phyloP scores from a whole-genome alignment of 1,139 yeast species.

The Kodamaea fungicola region DNA sequence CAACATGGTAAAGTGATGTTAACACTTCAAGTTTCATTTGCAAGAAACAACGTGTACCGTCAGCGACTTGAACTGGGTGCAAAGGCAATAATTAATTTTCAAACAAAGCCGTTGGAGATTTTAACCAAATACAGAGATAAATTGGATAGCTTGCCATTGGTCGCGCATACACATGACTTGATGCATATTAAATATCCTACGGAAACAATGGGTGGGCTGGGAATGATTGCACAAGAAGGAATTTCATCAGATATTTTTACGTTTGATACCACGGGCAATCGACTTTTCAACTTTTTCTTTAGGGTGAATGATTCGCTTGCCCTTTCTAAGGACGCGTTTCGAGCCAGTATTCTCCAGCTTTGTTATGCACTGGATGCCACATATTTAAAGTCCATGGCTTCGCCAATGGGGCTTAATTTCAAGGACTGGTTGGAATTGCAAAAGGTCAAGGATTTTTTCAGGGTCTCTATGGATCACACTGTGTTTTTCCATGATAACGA shows the following conservation, averaged over 20 bases:
- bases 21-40: conserved; percentile 32
- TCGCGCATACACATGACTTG: conserved; percentile 31
- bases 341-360: conserved; percentile 19
- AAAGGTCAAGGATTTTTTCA: conserved; percentile 23
- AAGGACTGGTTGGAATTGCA: conserved; percentile 6
- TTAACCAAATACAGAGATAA: conserved; percentile 31
- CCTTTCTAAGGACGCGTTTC: conserved; percentile 20
- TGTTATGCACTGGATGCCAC: conserved; percentile 22
- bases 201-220: conserved; percentile 20
- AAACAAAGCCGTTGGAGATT: conserved; percentile 26
- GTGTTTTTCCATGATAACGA: conserved; percentile 35
- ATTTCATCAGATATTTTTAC: conserved; percentile 11
- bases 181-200: conserved; percentile 29
- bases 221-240: conserved; percentile 1
- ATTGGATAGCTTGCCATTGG: conserved; percentile 23
- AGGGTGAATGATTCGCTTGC: conserved; percentile 28
- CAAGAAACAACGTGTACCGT: conserved; percentile 25
- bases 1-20: conserved; percentile 32
- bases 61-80: conserved; percentile 12
- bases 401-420: conserved; percentile 20
- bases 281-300: conserved; percentile 33
- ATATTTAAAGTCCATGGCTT: conserved; percentile 22
- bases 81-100: conserved; percentile 29
- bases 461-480: conserved; percentile 42
- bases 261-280: conserved; percentile 21